Evolutionary conservation across 257 asterid genomes (phyloP), one percentile per base, ranked within the genome.

Genomic region (Thymus mandschuricus): DNA sequence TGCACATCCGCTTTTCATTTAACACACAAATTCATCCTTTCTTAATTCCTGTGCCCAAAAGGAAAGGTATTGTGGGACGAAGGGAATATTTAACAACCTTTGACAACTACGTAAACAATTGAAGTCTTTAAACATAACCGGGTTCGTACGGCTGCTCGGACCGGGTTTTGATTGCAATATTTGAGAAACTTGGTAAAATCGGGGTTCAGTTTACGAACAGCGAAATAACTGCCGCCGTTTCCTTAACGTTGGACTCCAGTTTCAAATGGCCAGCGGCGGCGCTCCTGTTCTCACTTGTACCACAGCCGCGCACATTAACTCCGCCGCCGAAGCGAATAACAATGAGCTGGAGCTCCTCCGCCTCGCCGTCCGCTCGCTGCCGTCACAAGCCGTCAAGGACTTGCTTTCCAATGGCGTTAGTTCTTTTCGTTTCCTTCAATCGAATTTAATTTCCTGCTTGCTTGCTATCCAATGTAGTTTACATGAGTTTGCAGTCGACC

Each of bases 391-490:
- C 62, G 81, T 89, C 71, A 85, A 79, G 66, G 92, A 88, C 72
- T 81, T 92, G 66, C 75, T 86, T 60, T 86, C 91, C 45, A 74
- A 84, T 66, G 84, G 87, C 76, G 98, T 92, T 58, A 71, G 87
- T 81, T 48, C 50, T 45, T 41, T 64, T 46, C 60, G 62, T 35
- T 30, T 11, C 63, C 30, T 30, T 11, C 60, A 38, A 65, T 65
- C 28, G 1, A 54, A 46, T 68, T 30, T 54, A 45, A 21, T 60
- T 69, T 15, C 43, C 56, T 66, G 28, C 28, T 75, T 45, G 2
- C 30, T n/a, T 57, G 21, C 28, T 64, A 29, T 73, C 15, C 11
- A 69, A n/a, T 48, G 51, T 61, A 72, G 48, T 27, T 55, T 29
- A 8, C 11, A 41, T 6, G 7, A 7, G 55, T 57, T 55, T 29